Evolutionary conservation across 2,329 filamentous ascomycete genomes (phyloP).

Genomic region (Fusarium odoratissimum): DNA sequence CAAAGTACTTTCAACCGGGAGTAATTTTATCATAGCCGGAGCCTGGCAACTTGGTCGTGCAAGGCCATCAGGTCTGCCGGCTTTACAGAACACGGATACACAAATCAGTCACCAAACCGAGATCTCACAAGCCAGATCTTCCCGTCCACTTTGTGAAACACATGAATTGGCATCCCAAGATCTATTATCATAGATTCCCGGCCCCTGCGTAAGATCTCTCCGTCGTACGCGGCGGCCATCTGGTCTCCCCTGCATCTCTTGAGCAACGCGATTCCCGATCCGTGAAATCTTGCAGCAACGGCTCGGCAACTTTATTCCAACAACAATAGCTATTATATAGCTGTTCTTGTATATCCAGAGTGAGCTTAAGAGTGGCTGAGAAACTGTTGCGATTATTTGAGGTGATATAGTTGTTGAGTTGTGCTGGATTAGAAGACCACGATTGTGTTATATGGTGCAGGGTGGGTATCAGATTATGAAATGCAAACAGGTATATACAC

Average conservation of each 20-base stretch:
- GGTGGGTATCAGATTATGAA: background rate
- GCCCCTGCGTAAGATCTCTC: slow-evolving; percentile 14
- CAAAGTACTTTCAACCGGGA: background rate
- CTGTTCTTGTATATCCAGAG: background rate
- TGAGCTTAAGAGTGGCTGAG: no score
- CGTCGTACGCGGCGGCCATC: slow-evolving; percentile 12
- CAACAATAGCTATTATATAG: background rate
- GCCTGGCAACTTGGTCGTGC: no score
- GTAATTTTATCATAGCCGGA: background rate
- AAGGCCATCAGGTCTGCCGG: background rate
- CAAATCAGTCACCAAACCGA: background rate
- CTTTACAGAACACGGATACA: background rate
- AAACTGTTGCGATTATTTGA: background rate
- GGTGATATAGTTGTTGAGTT: background rate
- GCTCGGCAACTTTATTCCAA: slow-evolving; percentile 37
- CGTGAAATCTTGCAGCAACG: slow-evolving; percentile 37
- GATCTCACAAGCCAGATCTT: slow-evolving; percentile 1
- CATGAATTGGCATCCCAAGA: background rate
- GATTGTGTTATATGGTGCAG: background rate
- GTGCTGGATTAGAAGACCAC: background rate
- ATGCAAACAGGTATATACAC: background rate
- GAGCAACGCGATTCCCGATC: slow-evolving; percentile 34
- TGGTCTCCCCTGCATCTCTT: slow-evolving; percentile 1
- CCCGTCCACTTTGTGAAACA: slow-evolving; percentile 7
- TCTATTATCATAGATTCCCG: background rate